Evolutionary conservation across 225 moss, liverwort and hornwort genomes (phyloP), one percentile per base, ranked within the genome.

Genomic region (Bryoerythrophyllum caledonicum): DNA sequence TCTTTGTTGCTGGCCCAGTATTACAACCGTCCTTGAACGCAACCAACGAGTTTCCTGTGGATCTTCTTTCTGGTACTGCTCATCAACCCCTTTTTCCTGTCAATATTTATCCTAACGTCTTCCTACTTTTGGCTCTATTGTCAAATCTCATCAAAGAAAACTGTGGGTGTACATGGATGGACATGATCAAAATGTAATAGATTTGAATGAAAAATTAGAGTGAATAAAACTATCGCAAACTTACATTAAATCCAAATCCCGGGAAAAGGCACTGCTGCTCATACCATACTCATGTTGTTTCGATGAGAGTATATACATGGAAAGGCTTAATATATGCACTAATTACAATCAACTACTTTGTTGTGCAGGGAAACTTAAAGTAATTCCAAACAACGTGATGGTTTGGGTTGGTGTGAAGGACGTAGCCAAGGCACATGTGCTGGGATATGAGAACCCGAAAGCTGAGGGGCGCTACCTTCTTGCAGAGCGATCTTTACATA

Each of bases 391-490:
- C 35, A 0, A 0, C 13, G 35, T 37, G 10, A 0, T 20, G 0
- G 72, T 38, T 16, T 82, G 63, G 49, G 89, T 87, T 49, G 81
- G 85, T 61, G 91, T 91, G 25, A 63, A 84, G 73, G 89, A 91
- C 71, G 83, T 85, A 15, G 82, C 84, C 19, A 43, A 80, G 27
- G 91, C 80, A 54, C 87, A 91, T 28, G 64, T 91, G 8, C 58
- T 89, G 17, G 89, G 76, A 53, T 91, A 82, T 55, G 87, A 89
- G 60, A 80, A 70, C 24, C 85, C 85, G 0, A 66, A 85, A 25
- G 91, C 89, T 34, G 68, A 83, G 76, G 91, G 91, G 11, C 85
- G 91, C n/a, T 84, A 87, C 27, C 34, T 89, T 11, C 57, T 84
- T 77, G 28, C 20, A 23, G 85, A 82, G 8, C 38, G 73, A 8